Evolutionary conservation across 805 yeast species (phyloP).

Genomic region (Kuraishia hungarica): DNA sequence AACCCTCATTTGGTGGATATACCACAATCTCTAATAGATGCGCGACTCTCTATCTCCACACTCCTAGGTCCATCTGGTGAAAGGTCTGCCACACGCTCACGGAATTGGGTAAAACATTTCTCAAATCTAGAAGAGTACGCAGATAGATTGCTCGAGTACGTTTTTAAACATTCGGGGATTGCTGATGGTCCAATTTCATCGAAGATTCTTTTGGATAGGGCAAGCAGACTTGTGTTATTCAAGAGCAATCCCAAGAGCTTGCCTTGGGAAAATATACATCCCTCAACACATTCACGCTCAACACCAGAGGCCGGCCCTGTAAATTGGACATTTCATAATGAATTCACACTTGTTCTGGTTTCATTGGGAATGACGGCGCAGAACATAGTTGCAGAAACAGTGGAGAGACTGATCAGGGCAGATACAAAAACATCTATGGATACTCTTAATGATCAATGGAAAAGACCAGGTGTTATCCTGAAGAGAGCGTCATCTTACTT

Average conservation of each 20-base stretch:
- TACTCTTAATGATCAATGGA: not conserved
- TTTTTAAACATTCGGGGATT: not conserved
- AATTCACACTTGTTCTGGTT: not conserved
- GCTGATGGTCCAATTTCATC: not conserved
- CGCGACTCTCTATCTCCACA: not conserved
- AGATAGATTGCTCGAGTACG: not conserved
- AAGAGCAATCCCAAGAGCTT: not conserved
- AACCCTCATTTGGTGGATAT: not conserved
- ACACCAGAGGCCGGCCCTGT: not conserved
- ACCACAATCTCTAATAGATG: not conserved
- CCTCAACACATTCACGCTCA: not conserved
- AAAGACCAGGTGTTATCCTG: not conserved
- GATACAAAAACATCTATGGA: not conserved
- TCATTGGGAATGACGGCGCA: not conserved
- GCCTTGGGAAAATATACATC: conserved; percentile 1
- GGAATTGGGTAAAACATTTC: not conserved
- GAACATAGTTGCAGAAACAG: not conserved
- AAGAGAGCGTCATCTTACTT: not conserved
- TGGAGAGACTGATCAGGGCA: not conserved
- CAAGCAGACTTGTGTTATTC: not conserved
- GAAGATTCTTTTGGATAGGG: not conserved
- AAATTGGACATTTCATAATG: not conserved
- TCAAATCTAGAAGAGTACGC: not conserved
- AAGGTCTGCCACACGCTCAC: not conserved
- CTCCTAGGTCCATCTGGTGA: not conserved